Evolutionary conservation across 2,329 filamentous ascomycete genomes (phyloP), one percentile per base, ranked within the genome.

Genomic region (Botrytis hyacinthi): DNA sequence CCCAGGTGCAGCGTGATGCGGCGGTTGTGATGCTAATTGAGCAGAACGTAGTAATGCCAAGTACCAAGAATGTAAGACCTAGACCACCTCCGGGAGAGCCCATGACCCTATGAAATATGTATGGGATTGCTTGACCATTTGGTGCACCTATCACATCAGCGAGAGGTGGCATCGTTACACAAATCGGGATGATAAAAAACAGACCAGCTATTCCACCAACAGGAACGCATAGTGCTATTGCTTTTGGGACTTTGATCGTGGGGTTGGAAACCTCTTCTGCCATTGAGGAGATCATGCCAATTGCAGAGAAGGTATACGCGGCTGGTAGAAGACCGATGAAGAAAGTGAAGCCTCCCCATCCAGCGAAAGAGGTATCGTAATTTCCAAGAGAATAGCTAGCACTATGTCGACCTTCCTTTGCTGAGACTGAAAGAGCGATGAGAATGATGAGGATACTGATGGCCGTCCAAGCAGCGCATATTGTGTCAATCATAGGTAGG

Each of bases 231-330:
- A 86, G 81, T 29, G 82, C 81, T 68, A 87, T 84, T 16, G 85
- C 86, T 57, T 80, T 82, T 0, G 86, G 85, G 0, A 87, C 83
- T 73, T 84, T 85, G 71, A 85, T 75, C 7, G 85, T 83, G 2
- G 88, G 86, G 69, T 88, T 83, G 12, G 83, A 79, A 54, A 86
- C 87, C 79, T 90, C 88, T 81, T 90, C 88, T 1, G 87, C 87
- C 88, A 90, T 90, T 14, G 86, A 86, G 0, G 87, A 85, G 72
- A 90, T 87, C 88, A 90, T 90, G 3, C 88, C 89, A 37, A 90
- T 83, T 3, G 88, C 88, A 0, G 86, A 86, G 77, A 89, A 89
- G 75, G 85, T 87, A 76, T 89, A 89, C 12, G 87, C 87, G 0
- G 87, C 84, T 2, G 88, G 89, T 4, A 91, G 81, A 16, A 90